These are phyloP conservation scores for Trypethelium eluteriae DNA, from an alignment of 495 filamentous ascomycete species.

Conservation along the genomic window DNA sequence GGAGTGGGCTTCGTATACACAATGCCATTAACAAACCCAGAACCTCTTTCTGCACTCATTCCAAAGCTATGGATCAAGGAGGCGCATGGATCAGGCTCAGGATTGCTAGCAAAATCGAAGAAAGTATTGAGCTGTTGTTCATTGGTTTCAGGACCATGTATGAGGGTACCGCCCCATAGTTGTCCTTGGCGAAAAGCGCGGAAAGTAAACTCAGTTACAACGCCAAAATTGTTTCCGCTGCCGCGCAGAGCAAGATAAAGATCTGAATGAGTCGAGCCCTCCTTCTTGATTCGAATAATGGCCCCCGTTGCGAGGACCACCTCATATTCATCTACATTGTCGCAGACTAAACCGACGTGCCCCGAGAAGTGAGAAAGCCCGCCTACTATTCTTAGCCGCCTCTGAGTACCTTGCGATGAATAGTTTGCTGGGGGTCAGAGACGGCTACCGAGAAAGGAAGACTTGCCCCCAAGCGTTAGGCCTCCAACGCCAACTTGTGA, in stretches of 20 bases:
- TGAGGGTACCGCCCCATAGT: constrained; percentile 28
- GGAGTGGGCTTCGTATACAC: background rate
- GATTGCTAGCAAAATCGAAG: background rate
- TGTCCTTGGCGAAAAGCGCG: constrained; percentile 25
- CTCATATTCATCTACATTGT: constrained; percentile 34
- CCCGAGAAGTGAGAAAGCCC: constrained; percentile 17
- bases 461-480: constrained; percentile 23
- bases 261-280: constrained; percentile 25
- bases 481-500: constrained; percentile 27
- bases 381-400: constrained; percentile 4
- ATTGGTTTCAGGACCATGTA: background rate
- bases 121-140: constrained; percentile 15
- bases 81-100: background rate
- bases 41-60: background rate
- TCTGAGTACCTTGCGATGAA: background rate
- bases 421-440: background rate
- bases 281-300: constrained; percentile 27
- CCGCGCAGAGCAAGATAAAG: constrained; percentile 38
- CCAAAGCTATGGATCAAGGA: background rate
- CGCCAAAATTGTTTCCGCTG: constrained; percentile 39
- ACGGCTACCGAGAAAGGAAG: background rate
- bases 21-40: constrained; percentile 4
- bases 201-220: constrained; percentile 34
- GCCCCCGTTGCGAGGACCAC: constrained; percentile 26
- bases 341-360: constrained; percentile 18